Evolutionary conservation across 2,329 filamentous ascomycete species (phyloP).

Genomic region (Furcasterigmium sp.): DNA sequence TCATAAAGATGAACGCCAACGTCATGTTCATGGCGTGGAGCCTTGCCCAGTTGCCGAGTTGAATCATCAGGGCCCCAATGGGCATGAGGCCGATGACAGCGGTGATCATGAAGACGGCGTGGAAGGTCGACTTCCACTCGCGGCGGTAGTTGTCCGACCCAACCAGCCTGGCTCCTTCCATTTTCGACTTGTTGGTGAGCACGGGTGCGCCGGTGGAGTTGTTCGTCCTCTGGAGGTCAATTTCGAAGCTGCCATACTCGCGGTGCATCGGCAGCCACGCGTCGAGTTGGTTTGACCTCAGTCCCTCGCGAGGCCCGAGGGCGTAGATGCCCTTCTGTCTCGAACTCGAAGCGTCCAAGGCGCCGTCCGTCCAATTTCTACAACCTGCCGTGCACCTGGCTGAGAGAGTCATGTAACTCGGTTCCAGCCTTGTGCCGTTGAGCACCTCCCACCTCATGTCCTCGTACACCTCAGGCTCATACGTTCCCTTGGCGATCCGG

Average conservation of each 20-base stretch:
- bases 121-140: conserved; percentile 35
- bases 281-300: conserved; percentile 33
- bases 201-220: conserved; percentile 36
- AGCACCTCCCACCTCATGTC: conserved; percentile 39
- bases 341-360: conserved; percentile 43
- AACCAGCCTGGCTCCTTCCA: conserved; percentile 27
- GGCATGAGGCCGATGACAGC: conserved; percentile 52
- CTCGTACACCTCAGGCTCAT: conserved; percentile 44
- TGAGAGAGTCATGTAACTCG: conserved; percentile 39
- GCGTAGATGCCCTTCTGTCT: conserved; percentile 50
- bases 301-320: conserved; percentile 40
- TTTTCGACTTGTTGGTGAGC: conserved; percentile 25
- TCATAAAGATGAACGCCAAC: conserved; percentile 39
- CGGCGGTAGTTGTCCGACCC: conserved; percentile 12
- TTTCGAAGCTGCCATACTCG: conserved; percentile 47
- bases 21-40: conserved; percentile 52
- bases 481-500: conserved; percentile 42
- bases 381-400: conserved; percentile 47
- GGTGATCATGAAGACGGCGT: conserved; percentile 50
- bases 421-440: conserved; percentile 42
- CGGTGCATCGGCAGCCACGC: conserved; percentile 46
- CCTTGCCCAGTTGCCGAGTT: conserved; percentile 43
- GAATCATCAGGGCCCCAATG: conserved; percentile 46
- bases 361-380: conserved; percentile 43
- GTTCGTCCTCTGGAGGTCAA: conserved; percentile 49